phyloP scores from a whole-genome alignment of 768 basidiomycete species.

The Psilocybe azurescens region DNA sequence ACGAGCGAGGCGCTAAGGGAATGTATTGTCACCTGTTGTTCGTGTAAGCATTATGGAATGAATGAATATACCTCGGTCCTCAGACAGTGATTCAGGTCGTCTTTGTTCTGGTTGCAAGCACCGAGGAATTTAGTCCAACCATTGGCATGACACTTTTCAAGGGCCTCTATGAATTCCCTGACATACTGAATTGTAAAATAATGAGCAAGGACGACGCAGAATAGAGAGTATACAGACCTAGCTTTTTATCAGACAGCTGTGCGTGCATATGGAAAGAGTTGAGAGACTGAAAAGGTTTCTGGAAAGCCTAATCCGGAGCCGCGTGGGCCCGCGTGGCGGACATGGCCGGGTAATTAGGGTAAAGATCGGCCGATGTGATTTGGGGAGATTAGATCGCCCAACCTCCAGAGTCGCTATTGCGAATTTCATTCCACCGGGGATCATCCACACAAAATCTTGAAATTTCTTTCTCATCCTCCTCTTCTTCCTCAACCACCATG shows the following conservation, averaged over 20 bases:
- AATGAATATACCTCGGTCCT: slow-evolving; percentile 64
- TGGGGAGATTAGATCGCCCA: slow-evolving; percentile 24
- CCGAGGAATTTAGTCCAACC: slow-evolving; percentile 71
- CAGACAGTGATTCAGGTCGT: slow-evolving; percentile 71
- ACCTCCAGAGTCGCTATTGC: neutral
- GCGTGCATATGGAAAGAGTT: slow-evolving; percentile 58
- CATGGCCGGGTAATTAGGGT: slow-evolving; percentile 13
- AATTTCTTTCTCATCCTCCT: slow-evolving; percentile 19
- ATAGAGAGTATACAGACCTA: slow-evolving; percentile 41
- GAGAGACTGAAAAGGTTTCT: slow-evolving; percentile 1
- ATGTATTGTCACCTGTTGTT: slow-evolving; percentile 12
- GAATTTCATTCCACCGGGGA: neutral
- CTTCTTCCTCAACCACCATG: slow-evolving; percentile 39
- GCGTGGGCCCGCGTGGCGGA: slow-evolving; percentile 6
- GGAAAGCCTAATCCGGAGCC: slow-evolving; percentile 10
- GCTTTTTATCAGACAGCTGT: slow-evolving; percentile 70
- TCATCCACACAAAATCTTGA: slow-evolving; percentile 12
- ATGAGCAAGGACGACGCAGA: neutral
- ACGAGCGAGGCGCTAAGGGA: slow-evolving; percentile 59
- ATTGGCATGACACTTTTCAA: slow-evolving; percentile 70
- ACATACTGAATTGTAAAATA: slow-evolving; percentile 53
- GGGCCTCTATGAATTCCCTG: slow-evolving; percentile 80
- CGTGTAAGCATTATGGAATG: slow-evolving; percentile 8
- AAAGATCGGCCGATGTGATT: slow-evolving; percentile 24
- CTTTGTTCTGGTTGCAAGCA: slow-evolving; percentile 71